Base-by-base conservation (phyloP, 73 alveolate genomes). In the Paramecium pentaurelia region DNA sequence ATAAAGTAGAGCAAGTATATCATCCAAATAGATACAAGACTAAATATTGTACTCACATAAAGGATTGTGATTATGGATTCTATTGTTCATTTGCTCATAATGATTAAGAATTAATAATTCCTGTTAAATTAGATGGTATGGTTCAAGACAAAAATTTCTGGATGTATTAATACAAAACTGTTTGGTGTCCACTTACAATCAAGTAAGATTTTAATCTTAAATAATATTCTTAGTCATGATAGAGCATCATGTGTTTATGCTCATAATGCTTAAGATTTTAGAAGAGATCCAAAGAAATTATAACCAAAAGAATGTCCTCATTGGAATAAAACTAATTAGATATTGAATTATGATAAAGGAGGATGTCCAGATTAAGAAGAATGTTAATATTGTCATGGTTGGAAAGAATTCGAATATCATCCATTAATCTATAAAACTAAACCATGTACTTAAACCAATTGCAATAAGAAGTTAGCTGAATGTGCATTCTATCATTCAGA, bases 361-460 rank as follows among this genome's bases (percentile, higher is more conserved):
- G 98, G 98, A 30, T 96, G 99, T 75, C 71, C 88, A n/a, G 97
- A 96, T 80, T 94, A 91, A 60, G 84, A 83, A 45, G 49, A 60
- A 14, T 96, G 99, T 90, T n/a, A 22, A 8, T 71, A 88, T 59
- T 86, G 96, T 83, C 99, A 96, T 87, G 99, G 99, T 2, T 96
- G 99, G 99, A 96, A 96, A 73, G 99, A 96, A 90, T 88, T 86
- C 80, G 99, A 96, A 85, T 96, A 95, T 90, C 99, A 96, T 70
- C 99, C 99, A 9, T 71, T 59, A 42, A 93, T 88, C 45, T 96
- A 95, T 47, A 96, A 96, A 85, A 77, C 94, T 37, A 96, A 92
- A 88, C 95, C 96, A 8, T 96, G 99, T 68, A 86, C 92, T 58
- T 92, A 51, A 12, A 92, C 95, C 28, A 92, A 73, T 12, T 36